phyloP scores from a whole-genome alignment of 805 yeast species.

The Cyberlindnera bimundalis region DNA sequence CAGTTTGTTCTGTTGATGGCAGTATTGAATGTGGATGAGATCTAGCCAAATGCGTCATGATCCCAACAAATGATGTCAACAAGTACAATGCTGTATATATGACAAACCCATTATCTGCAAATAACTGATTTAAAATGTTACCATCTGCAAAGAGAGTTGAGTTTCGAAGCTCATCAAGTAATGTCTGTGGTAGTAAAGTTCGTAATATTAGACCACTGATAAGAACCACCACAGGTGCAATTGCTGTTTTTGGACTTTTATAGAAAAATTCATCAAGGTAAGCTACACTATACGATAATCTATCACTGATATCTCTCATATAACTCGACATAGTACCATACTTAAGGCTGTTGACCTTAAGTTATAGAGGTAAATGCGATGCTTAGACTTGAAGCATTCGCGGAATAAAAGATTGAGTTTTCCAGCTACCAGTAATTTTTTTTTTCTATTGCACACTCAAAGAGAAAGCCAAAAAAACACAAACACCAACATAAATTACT shows the following conservation, averaged over 20 bases:
- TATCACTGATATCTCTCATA: no score
- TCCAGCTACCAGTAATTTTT: no score
- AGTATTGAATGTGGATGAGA: constrained; percentile 7
- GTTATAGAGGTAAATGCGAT: no score
- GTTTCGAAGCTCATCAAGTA: background rate
- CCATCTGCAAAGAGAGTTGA: constrained; percentile 10
- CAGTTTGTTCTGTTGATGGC: constrained; percentile 2
- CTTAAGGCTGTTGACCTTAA: no score
- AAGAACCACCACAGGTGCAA: constrained; percentile 2
- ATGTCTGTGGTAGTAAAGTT: background rate
- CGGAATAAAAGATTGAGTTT: no score
- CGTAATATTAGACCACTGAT: background rate
- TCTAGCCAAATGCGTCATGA: constrained; percentile 5
- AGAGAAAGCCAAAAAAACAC: no score
- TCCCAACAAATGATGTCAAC: constrained; percentile 3
- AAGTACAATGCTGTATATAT: constrained; percentile 13
- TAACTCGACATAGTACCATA: no score
- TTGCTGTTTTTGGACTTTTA: background rate
- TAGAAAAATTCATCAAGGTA: no score
- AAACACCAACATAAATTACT: background rate
- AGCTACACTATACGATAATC: no score
- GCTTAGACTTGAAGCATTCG: no score
- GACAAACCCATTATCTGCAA: constrained; percentile 19
- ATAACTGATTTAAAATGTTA: constrained; percentile 16
- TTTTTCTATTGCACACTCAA: no score